Conservation (phyloP, 2,329 filamentous ascomycete genomes). For the Plenodomus lindquistii region DNA sequence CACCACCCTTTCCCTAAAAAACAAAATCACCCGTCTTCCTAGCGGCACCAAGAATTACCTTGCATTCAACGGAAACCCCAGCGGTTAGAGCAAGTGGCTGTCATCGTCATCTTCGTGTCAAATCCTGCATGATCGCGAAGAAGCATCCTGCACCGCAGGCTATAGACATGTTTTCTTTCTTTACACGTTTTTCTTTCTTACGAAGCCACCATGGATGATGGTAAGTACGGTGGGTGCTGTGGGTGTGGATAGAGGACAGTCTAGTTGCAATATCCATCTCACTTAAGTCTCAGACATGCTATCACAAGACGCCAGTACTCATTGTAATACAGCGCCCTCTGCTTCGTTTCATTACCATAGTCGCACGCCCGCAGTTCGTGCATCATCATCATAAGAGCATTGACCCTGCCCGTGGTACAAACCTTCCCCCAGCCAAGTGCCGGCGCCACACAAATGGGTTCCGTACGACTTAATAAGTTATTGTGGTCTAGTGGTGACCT, state of each 20-base stretch:
- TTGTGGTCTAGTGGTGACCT: no score
- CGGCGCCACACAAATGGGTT: not conserved
- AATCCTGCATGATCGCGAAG: not conserved
- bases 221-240: not conserved
- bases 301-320: not conserved
- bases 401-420: not conserved
- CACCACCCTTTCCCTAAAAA: slow-evolving; percentile 47
- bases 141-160: not conserved
- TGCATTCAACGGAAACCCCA: slow-evolving; percentile 58
- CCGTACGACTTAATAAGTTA: not conserved
- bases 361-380: not conserved
- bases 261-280: slow-evolving; percentile 1
- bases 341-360: not conserved
- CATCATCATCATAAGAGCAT: not conserved
- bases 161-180: slow-evolving; percentile 3
- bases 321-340: not conserved
- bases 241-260: not conserved
- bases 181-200: slow-evolving; percentile 6
- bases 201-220: slow-evolving; percentile 6
- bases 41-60: slow-evolving; percentile 57
- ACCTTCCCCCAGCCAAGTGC: not conserved
- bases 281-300: not conserved
- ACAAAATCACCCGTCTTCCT: slow-evolving; percentile 49
- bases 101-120: not conserved
- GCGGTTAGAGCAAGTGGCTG: slow-evolving; percentile 12